phyloP scores from a whole-genome alignment of 2,329 filamentous ascomycete species.

The Verticillium nonalfalfae region DNA sequence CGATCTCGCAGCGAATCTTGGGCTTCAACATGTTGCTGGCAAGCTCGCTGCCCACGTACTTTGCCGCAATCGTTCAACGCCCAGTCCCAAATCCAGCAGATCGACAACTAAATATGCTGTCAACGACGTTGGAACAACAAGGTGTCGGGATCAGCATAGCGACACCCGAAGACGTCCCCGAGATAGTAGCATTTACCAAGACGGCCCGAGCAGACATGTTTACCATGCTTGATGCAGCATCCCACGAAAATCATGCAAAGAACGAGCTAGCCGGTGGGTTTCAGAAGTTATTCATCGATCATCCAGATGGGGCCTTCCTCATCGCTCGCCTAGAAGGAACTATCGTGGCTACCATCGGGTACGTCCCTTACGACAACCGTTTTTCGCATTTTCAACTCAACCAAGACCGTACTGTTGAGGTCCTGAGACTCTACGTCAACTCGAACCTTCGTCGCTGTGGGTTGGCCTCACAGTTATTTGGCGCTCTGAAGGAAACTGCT shows the following conservation, averaged over 20 bases:
- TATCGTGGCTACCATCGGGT: slow-evolving; percentile 18
- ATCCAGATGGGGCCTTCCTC: slow-evolving; percentile 14
- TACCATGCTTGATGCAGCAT: slow-evolving; percentile 15
- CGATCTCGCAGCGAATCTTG: too few relatives aligned
- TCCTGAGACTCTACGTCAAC: slow-evolving; percentile 19
- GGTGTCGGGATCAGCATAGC: slow-evolving; percentile 9
- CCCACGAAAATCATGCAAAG: slow-evolving; percentile 8
- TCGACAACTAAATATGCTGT: too few relatives aligned
- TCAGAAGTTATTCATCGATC: slow-evolving; percentile 14
- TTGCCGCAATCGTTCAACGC: too few relatives aligned
- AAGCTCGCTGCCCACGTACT: too few relatives aligned
- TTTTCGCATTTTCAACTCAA: slow-evolving; percentile 16
- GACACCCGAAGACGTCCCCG: slow-evolving; percentile 13
- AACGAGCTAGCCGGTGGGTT: slow-evolving; percentile 14
- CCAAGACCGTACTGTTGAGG: slow-evolving; percentile 14
- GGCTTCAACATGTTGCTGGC: too few relatives aligned
- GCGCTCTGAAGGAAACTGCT: slow-evolving; percentile 10
- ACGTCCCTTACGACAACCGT: slow-evolving; percentile 16
- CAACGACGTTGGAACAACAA: not conserved
- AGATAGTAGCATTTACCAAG: slow-evolving; percentile 15
- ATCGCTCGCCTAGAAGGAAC: slow-evolving; percentile 8
- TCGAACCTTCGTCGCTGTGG: slow-evolving; percentile 18
- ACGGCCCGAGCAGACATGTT: slow-evolving; percentile 20
- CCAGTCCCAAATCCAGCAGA: too few relatives aligned
- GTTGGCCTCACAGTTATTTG: slow-evolving; percentile 17